phyloP scores from a whole-genome alignment of 1,284 basidiomycete genomes.

The Cystobasidiaceae sp. region DNA sequence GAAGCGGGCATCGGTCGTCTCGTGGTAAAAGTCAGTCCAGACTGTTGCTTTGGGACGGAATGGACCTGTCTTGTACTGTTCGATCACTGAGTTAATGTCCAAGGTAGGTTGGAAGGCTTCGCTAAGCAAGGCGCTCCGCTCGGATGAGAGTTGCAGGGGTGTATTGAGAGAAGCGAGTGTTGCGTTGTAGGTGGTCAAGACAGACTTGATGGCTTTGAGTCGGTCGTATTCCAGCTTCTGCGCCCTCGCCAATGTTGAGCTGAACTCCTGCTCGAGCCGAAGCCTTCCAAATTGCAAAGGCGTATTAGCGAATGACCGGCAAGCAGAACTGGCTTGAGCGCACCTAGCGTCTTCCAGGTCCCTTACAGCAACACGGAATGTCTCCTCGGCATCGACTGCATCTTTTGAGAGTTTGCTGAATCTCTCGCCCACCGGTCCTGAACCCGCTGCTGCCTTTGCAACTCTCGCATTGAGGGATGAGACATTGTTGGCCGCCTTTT shows the following conservation, averaged over 20 bases:
- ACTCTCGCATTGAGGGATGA: constrained; percentile 7
- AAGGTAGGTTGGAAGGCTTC: constrained; percentile 31
- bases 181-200: constrained; percentile 17
- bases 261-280: constrained; percentile 35
- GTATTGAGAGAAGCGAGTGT: constrained; percentile 22
- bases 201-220: constrained; percentile 34
- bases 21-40: constrained; percentile 33
- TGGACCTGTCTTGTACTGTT: constrained; percentile 36
- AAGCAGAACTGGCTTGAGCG: too few species aligned
- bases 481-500: constrained; percentile 23
- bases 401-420: constrained; percentile 30
- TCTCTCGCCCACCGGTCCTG: constrained; percentile 30
- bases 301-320: background rate
- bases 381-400: constrained; percentile 34
- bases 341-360: constrained; percentile 20
- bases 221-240: constrained; percentile 39
- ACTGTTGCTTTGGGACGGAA: constrained; percentile 37
- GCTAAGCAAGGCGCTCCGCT: constrained; percentile 4
- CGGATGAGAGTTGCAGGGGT: constrained; percentile 13
- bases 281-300: constrained; percentile 15
- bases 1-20: constrained; percentile 25
- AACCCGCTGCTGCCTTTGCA: constrained; percentile 29
- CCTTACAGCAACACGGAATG: constrained; percentile 31
- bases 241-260: constrained; percentile 32
- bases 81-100: constrained; percentile 38